Evolutionary conservation across 116 monocot species (phyloP).

Genomic region (Cymodocea nodosa): DNA sequence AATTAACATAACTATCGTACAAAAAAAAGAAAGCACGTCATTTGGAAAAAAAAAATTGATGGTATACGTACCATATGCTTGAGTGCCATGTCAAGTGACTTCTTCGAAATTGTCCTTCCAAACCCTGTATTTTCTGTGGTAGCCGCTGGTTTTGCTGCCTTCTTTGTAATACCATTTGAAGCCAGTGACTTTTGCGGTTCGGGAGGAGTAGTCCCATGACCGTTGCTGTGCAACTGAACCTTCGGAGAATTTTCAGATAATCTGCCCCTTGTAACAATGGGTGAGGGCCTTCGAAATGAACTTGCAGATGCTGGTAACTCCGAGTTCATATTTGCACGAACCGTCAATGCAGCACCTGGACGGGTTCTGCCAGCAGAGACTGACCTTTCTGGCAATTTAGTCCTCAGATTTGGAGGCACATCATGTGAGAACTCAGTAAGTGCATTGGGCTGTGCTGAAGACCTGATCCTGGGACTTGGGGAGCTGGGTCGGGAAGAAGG

Average conservation of each 20-base stretch:
- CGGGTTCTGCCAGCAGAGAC: constrained; percentile 59
- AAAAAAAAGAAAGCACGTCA: not conserved
- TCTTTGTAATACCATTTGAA: constrained; percentile 9
- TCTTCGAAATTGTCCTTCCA: constrained; percentile 67
- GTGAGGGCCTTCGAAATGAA: constrained; percentile 25
- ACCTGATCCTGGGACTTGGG: constrained; percentile 32
- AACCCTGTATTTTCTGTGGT: constrained; percentile 49
- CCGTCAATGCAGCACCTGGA: constrained; percentile 17
- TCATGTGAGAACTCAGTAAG: constrained; percentile 48
- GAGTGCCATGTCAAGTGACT: constrained; percentile 77
- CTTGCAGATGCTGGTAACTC: constrained; percentile 24
- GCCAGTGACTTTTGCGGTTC: constrained; percentile 5
- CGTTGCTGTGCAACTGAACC: constrained; percentile 8
- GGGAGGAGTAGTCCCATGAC: constrained; percentile 7
- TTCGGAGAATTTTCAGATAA: constrained; percentile 40
- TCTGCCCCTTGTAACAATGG: constrained; percentile 35
- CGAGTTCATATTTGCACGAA: constrained; percentile 8
- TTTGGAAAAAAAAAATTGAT: no score
- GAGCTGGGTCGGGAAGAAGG: constrained; percentile 29
- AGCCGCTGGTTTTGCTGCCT: constrained; percentile 7
- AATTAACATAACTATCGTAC: no score
- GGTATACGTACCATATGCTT: constrained; percentile 53
- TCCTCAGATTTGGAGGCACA: constrained; percentile 63
- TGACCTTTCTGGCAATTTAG: constrained; percentile 58
- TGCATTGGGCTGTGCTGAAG: constrained; percentile 30